These are phyloP conservation scores for Bacterosira constricta DNA, from an alignment of 108 stramenopile species.

Conservation along the genomic window DNA sequence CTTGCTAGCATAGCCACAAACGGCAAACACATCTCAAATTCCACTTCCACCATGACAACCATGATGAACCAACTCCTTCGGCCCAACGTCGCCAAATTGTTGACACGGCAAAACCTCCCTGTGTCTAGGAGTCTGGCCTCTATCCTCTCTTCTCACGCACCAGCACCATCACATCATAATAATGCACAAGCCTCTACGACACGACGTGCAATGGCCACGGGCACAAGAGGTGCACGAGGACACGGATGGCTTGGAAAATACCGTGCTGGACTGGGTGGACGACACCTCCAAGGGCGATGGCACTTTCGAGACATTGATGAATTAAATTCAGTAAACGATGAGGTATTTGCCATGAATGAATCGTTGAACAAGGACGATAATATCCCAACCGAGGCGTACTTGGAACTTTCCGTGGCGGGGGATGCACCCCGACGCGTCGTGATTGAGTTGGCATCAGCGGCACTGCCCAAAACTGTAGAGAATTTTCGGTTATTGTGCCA, in stretches of 20 bases:
- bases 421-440: conserved; percentile 49
- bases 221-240: conserved; percentile 79
- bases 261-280: conserved; percentile 81
- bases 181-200: background rate
- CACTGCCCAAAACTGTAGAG: conserved; percentile 64
- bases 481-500: conserved; percentile 65
- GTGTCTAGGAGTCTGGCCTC: background rate
- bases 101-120: background rate
- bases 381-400: conserved; percentile 33
- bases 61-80: too few species aligned
- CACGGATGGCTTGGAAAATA: conserved; percentile 89
- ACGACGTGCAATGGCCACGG: conserved; percentile 44
- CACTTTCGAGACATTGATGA: conserved; percentile 64
- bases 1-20: background rate
- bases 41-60: background rate
- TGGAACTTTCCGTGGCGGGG: conserved; percentile 39
- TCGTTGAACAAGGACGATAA: background rate
- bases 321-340: conserved; percentile 64
- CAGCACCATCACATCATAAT: background rate
- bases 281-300: conserved; percentile 91
- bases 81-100: background rate
- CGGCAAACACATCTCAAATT: background rate
- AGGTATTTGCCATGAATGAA: conserved; percentile 53
- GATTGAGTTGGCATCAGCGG: conserved; percentile 71
- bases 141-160: background rate